phyloP scores from a whole-genome alignment of 2,329 filamentous ascomycete species.

The Pseudocercospora eumusae region DNA sequence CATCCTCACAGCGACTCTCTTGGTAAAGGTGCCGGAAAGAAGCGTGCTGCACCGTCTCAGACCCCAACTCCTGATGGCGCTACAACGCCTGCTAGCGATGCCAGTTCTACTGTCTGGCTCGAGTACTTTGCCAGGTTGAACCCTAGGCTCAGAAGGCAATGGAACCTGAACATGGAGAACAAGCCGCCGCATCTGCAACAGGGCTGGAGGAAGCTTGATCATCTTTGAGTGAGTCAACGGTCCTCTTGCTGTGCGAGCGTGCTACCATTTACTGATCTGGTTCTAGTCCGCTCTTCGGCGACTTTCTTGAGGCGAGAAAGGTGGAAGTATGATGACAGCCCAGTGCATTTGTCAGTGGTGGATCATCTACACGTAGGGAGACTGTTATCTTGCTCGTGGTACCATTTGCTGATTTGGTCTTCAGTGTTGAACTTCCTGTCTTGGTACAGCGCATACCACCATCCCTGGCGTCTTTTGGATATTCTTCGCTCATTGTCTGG shows the following conservation, averaged over 20 bases:
- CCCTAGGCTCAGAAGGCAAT: neutral
- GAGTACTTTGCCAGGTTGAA: neutral
- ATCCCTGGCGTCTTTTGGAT: neutral
- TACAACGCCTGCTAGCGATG: neutral
- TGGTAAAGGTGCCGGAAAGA: neutral
- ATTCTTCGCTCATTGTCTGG: neutral
- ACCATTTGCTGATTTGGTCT: neutral
- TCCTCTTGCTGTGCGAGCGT: neutral
- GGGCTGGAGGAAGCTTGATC: neutral
- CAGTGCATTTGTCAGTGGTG: too few species aligned
- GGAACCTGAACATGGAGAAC: neutral
- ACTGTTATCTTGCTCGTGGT: neutral
- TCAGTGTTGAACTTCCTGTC: neutral
- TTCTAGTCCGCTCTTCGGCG: too few species aligned
- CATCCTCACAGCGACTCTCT: neutral
- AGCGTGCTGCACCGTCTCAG: neutral
- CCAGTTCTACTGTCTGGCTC: neutral
- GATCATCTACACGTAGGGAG: too few species aligned
- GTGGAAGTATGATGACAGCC: too few species aligned
- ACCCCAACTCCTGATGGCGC: neutral
- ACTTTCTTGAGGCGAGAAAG: too few species aligned
- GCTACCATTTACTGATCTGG: neutral
- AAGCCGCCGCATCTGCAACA: neutral
- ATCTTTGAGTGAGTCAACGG: neutral
- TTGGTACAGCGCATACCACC: neutral